Conservation (phyloP, 2,329 filamentous ascomycete genomes). For the Pseudogymnoascus sp. region DNA sequence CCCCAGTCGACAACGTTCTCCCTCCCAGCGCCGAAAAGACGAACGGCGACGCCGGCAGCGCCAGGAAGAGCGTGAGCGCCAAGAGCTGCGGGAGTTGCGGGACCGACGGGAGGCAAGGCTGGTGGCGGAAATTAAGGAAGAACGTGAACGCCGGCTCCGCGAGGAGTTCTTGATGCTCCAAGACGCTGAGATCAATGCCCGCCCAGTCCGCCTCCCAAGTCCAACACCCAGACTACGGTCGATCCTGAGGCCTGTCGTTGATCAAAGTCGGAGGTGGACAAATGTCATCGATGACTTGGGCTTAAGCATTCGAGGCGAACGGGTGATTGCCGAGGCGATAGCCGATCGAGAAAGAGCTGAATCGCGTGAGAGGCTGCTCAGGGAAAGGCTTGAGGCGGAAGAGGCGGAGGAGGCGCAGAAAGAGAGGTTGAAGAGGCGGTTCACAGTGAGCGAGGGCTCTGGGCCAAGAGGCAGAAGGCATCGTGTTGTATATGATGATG, state of each 20-base stretch:
- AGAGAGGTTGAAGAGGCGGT: constrained; percentile 22
- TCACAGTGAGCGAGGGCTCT: constrained; percentile 20
- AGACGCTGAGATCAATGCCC: constrained; percentile 26
- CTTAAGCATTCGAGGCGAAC: constrained; percentile 16
- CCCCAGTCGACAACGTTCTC: constrained; percentile 22
- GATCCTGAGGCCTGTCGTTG: constrained; percentile 21
- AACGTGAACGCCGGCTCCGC: constrained; percentile 13
- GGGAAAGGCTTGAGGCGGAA: constrained; percentile 8
- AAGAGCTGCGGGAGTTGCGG: constrained; percentile 14
- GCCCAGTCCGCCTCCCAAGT: constrained; percentile 18
- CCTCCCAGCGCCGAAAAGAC: constrained; percentile 16
- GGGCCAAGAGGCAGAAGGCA: constrained; percentile 23
- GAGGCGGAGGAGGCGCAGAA: constrained; percentile 23
- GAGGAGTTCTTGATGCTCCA: constrained; percentile 23
- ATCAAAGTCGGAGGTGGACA: constrained; percentile 19
- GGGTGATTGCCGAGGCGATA: constrained; percentile 16
- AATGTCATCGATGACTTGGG: constrained; percentile 20
- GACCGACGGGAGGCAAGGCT: constrained; percentile 18
- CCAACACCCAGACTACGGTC: constrained; percentile 19
- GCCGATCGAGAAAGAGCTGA: background rate
- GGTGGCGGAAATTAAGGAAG: constrained; percentile 15
- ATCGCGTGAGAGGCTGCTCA: constrained; percentile 17
- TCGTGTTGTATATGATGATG: constrained; percentile 28
- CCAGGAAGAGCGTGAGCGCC: constrained; percentile 15
- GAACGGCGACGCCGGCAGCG: constrained; percentile 15